phyloP scores from a whole-genome alignment of 2,329 filamentous ascomycete genomes.

The Stagonosporopsis vannaccii region DNA sequence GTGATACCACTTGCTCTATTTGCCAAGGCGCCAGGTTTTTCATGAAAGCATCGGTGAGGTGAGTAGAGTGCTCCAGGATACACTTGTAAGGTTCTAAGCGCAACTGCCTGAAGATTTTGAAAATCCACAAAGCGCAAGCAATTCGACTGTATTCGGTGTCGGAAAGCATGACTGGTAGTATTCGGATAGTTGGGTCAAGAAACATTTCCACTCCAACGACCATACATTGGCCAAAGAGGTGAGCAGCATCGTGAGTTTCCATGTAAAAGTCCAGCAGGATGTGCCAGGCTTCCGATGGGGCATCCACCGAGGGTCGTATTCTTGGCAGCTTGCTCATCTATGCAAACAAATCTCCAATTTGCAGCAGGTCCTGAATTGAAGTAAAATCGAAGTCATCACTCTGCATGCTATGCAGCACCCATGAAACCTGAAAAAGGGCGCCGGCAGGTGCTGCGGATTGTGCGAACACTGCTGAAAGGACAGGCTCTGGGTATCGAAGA shows the following conservation, averaged over 20 bases:
- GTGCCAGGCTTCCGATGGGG: not conserved
- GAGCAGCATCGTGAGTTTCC: slow-evolving; percentile 11
- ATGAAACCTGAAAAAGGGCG: not conserved
- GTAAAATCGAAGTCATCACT: not conserved
- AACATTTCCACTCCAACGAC: slow-evolving; percentile 10
- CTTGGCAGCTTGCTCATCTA: not conserved
- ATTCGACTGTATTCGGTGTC: slow-evolving; percentile 14
- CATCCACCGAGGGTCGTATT: not conserved
- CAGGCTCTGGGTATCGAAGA: not conserved
- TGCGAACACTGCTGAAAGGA: not conserved
- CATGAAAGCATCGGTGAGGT: slow-evolving; percentile 6
- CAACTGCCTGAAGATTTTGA: slow-evolving; percentile 21
- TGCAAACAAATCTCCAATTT: not conserved
- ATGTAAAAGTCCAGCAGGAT: slow-evolving; percentile 1
- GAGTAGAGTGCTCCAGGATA: not conserved
- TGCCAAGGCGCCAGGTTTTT: slow-evolving; percentile 17
- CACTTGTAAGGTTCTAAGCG: not conserved
- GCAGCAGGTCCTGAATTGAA: not conserved
- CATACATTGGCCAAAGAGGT: slow-evolving; percentile 17
- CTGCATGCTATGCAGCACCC: not conserved
- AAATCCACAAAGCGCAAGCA: slow-evolving; percentile 5
- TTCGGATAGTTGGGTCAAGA: slow-evolving; percentile 8
- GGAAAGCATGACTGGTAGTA: slow-evolving; percentile 10
- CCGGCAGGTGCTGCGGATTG: not conserved
- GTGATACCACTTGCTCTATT: slow-evolving; percentile 11